Evolutionary conservation across 805 yeast genomes (phyloP).

Genomic region (Yarrowia deformans): DNA sequence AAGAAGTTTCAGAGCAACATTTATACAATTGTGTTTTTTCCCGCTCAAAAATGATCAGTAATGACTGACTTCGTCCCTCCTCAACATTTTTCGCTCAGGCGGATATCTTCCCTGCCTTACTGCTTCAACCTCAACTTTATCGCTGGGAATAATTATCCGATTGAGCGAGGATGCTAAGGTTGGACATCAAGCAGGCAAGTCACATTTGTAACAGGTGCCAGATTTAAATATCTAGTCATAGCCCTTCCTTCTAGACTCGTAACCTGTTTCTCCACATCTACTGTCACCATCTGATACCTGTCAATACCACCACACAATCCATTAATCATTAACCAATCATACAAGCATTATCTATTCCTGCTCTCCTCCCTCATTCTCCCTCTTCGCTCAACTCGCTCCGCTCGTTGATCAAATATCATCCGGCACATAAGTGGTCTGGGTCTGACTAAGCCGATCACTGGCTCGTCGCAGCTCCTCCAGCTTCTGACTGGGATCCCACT

Average conservation of each 20-base stretch:
- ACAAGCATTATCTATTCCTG: no score
- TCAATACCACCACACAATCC: no score
- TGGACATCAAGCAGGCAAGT: not conserved
- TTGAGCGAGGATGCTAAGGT: not conserved
- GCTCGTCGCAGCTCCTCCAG: conserved; percentile 29
- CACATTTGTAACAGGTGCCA: not conserved
- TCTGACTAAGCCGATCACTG: conserved; percentile 4
- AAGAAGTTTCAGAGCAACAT: no score
- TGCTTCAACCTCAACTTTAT: not conserved
- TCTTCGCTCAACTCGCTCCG: not conserved
- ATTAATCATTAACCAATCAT: no score
- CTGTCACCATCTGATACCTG: no score
- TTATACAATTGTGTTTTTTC: not conserved
- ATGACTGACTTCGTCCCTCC: not conserved
- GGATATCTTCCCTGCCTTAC: not conserved
- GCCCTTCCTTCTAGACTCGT: no score
- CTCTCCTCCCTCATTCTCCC: not conserved
- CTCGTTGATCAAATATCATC: conserved; percentile 11
- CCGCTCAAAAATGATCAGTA: not conserved
- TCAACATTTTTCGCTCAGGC: conserved; percentile 12
- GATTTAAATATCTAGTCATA: no score
- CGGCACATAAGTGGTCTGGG: not conserved
- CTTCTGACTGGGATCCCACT: conserved; percentile 25
- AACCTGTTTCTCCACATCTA: no score
- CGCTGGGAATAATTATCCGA: not conserved